Evolutionary conservation across 305 asterid genomes (phyloP).

Genomic region (Fraxinus sp.): DNA sequence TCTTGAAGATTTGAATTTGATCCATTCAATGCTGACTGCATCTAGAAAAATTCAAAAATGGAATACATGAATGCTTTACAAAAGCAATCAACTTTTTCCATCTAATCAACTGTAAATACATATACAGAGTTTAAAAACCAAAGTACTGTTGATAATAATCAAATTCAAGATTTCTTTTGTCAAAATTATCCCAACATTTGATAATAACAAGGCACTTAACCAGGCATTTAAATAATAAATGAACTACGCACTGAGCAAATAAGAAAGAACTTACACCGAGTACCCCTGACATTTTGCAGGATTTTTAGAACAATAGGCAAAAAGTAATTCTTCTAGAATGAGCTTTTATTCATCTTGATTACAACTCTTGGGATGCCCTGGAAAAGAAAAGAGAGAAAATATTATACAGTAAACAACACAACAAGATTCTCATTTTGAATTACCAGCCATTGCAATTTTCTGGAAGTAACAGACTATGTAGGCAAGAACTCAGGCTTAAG

Average conservation of each 20-base stretch:
- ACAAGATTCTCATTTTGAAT: not conserved
- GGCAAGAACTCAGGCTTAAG: not conserved
- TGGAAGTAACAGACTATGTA: not conserved
- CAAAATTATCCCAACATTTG: conserved; percentile 14
- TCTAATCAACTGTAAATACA: not conserved
- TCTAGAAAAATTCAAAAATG: conserved; percentile 18
- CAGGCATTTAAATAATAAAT: conserved; percentile 2
- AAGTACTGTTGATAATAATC: not conserved
- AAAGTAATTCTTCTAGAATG: conserved; percentile 34
- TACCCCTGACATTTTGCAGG: conserved; percentile 45
- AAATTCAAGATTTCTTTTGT: not conserved
- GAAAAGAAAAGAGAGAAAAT: conserved; percentile 19
- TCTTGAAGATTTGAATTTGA: conserved; percentile 71
- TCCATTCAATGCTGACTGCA: conserved; percentile 67
- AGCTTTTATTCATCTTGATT: conserved; percentile 18
- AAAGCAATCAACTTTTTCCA: not conserved
- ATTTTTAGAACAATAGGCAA: conserved; percentile 34
- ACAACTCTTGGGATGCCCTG: conserved; percentile 22
- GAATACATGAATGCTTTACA: conserved; percentile 18
- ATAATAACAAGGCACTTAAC: conserved; percentile 3
- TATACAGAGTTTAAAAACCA: not conserved
- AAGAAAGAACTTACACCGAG: conserved; percentile 40
- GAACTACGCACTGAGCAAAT: conserved; percentile 8
- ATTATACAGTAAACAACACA: conserved; percentile 10
- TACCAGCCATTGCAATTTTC: conserved; percentile 3